These are phyloP conservation scores for Pythium oligandrum DNA, from an alignment of 352 stramenopile species.

Conservation along the genomic window DNA sequence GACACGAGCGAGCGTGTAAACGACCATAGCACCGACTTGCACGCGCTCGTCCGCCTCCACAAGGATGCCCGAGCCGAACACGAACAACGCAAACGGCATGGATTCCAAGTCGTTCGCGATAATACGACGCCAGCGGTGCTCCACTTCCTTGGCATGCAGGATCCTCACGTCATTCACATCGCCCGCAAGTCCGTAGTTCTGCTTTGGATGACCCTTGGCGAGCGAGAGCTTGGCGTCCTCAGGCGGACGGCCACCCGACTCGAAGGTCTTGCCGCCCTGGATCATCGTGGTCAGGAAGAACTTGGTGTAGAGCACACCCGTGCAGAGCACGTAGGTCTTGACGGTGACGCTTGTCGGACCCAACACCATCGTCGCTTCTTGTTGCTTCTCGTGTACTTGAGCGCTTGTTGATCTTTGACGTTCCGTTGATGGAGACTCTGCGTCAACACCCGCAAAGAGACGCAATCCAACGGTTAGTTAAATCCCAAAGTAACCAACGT, in stretches of 20 bases:
- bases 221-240: slow-evolving; percentile 43
- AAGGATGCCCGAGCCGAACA: slow-evolving; percentile 17
- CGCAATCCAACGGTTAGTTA: too few relatives aligned
- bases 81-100: slow-evolving; percentile 26
- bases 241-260: slow-evolving; percentile 34
- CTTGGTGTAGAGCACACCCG: slow-evolving; percentile 44
- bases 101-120: slow-evolving; percentile 33
- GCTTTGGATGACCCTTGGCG: slow-evolving; percentile 17
- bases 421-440: too few relatives aligned
- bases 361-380: slow-evolving; percentile 14
- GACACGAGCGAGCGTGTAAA: slow-evolving; percentile 31
- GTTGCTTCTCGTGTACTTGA: not conserved
- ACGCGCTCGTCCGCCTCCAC: slow-evolving; percentile 20
- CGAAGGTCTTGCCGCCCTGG: slow-evolving; percentile 50
- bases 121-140: slow-evolving; percentile 31
- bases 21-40: slow-evolving; percentile 11
- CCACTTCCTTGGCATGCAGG: slow-evolving; percentile 23
- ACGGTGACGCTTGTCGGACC: slow-evolving; percentile 15
- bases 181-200: slow-evolving; percentile 33
- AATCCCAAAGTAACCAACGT: too few relatives aligned
- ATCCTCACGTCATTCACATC: slow-evolving; percentile 30
- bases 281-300: slow-evolving; percentile 47
- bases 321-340: slow-evolving; percentile 24
- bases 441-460: too few relatives aligned
- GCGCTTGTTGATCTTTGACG: too few relatives aligned